Percentiles rank a stretch among this genome's conserved stretches.
Conservation (phyloP, 2,329 filamentous ascomycete genomes). For the Penicillium sp. region DNA sequence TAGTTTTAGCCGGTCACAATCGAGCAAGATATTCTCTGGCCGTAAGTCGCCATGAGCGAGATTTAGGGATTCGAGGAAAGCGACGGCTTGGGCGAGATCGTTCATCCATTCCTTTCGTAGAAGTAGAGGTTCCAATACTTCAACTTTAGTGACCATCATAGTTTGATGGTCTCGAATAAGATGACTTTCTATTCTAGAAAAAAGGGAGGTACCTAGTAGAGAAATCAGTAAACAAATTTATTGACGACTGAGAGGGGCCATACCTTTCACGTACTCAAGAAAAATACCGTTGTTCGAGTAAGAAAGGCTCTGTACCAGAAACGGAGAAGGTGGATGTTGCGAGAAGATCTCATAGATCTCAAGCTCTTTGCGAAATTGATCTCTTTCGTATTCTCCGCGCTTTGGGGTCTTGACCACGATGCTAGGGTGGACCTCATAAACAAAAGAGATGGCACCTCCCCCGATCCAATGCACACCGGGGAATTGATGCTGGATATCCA, state of each 20-base stretch:
- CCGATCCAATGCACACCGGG: not conserved
- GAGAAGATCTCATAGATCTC: no score
- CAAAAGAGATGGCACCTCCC: not conserved
- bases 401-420: no score
- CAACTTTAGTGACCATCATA: no score
- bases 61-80: constrained; percentile 35
- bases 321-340: no score
- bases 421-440: not conserved
- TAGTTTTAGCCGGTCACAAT: constrained; percentile 30
- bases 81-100: constrained; percentile 32
- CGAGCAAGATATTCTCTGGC: constrained; percentile 34
- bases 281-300: no score
- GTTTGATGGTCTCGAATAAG: not conserved
- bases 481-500: not conserved
- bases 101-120: constrained; percentile 36
- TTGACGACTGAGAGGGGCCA: no score
- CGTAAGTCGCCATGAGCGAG: constrained; percentile 36
- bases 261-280: no score
- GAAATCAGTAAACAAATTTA: not conserved
- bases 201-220: not conserved
- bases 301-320: no score
- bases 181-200: not conserved
- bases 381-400: not conserved
- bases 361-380: no score
- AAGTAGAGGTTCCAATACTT: constrained; percentile 2